These are phyloP conservation scores for Sporothrix protearum DNA, from an alignment of 2,329 filamentous ascomycete genomes.

Conservation along the genomic window DNA sequence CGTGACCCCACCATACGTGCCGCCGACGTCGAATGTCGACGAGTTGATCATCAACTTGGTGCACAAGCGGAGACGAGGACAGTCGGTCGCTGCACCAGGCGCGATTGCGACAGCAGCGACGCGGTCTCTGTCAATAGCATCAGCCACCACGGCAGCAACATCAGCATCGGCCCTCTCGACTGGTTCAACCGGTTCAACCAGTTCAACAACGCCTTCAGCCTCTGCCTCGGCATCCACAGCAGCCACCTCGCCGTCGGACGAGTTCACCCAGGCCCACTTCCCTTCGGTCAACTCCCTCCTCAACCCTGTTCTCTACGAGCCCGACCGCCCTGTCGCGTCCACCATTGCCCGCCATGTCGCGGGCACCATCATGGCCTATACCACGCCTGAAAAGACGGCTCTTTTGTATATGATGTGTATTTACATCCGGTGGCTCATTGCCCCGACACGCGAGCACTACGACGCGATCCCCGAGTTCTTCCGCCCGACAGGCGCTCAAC, in stretches of 20 bases:
- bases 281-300: constrained; percentile 23
- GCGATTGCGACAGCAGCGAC: background rate
- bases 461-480: constrained; percentile 24
- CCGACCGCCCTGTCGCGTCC: background rate
- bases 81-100: background rate
- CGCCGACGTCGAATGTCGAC: constrained; percentile 20
- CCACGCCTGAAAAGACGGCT: constrained; percentile 20
- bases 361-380: constrained; percentile 8
- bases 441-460: constrained; percentile 21
- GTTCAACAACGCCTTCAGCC: background rate
- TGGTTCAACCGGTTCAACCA: too few species aligned
- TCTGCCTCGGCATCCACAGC: background rate
- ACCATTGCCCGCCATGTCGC: constrained; percentile 19
- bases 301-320: constrained; percentile 20
- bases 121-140: background rate
- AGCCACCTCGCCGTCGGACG: background rate
- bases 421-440: constrained; percentile 23
- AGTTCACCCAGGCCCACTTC: constrained; percentile 7
- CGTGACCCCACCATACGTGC: constrained; percentile 17
- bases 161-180: background rate
- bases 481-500: constrained; percentile 20
- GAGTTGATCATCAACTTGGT: constrained; percentile 12
- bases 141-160: background rate
- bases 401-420: constrained; percentile 22
- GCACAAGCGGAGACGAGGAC: background rate